Percentiles rank a stretch among this genome's conserved stretches.
Conservation (phyloP, 352 stramenopile genomes). For the Phytophthora ohioensis region DNA sequence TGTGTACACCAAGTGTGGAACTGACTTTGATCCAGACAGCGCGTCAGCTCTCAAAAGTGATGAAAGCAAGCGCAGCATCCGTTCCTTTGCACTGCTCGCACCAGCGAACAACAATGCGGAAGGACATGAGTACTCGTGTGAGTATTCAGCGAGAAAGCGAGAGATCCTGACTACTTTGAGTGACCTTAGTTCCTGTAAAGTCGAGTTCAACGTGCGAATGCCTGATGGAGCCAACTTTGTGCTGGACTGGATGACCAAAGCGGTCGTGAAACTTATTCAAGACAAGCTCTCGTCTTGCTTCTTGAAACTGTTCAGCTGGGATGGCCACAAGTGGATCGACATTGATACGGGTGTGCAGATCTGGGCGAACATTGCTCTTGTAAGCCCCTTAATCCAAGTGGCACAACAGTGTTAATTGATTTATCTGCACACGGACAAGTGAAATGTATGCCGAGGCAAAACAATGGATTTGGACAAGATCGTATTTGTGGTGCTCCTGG, state of each 20-base stretch:
- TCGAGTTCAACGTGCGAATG: conserved; percentile 6
- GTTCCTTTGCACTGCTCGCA: conserved; percentile 22
- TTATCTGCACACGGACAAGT: conserved; percentile 13
- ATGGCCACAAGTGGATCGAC: conserved; percentile 12
- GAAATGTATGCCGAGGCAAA: background rate
- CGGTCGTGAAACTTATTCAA: conserved; percentile 1
- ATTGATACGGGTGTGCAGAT: conserved; percentile 14
- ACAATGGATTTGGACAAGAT: background rate
- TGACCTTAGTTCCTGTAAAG: background rate
- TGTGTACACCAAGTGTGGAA: conserved; percentile 36
- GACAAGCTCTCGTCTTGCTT: conserved; percentile 19
- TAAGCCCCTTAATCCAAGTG: conserved; percentile 18
- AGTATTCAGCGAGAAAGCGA: conserved; percentile 1
- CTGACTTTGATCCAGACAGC: conserved; percentile 30
- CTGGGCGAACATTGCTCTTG: conserved; percentile 28
- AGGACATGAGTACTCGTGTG: conserved; percentile 18
- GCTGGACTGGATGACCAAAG: conserved; percentile 8
- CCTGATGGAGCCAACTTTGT: conserved; percentile 16
- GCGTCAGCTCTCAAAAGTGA: conserved; percentile 25
- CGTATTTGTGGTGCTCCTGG: conserved; percentile 13
- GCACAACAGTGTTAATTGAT: background rate
- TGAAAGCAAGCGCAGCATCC: conserved; percentile 20
- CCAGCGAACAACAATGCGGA: background rate
- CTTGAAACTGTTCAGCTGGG: conserved; percentile 10
- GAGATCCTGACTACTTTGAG: background rate